A percentile compares a stretch with the other conserved stretches of the same genome.
These are phyloP conservation scores for Chaetomiaceae sp. DNA, from an alignment of 2,329 filamentous ascomycete species.

Conservation along the genomic window DNA sequence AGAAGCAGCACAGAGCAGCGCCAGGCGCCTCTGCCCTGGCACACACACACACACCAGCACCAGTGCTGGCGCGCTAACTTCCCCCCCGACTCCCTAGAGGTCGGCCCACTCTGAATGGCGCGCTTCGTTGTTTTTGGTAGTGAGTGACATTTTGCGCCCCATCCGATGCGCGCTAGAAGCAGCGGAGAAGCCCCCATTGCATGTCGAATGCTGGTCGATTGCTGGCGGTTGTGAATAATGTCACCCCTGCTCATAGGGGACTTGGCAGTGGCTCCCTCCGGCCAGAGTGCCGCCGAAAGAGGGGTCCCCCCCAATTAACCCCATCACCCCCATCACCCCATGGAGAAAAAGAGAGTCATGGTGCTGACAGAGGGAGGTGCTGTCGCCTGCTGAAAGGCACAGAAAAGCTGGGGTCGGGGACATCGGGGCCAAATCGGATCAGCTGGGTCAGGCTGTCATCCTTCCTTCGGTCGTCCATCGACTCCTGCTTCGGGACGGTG, in stretches of 20 bases:
- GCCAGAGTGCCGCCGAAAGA: slow-evolving; percentile 29
- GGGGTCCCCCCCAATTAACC: too few species aligned
- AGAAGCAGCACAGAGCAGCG: slow-evolving; percentile 10
- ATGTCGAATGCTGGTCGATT: background rate
- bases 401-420: slow-evolving; percentile 22
- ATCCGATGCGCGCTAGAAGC: slow-evolving; percentile 18
- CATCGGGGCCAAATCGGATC: slow-evolving; percentile 25
- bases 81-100: background rate
- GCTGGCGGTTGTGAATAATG: slow-evolving; percentile 21
- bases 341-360: slow-evolving; percentile 4
- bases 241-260: slow-evolving; percentile 26
- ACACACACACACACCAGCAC: background rate
- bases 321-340: slow-evolving; percentile 25
- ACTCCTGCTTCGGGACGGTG: slow-evolving; percentile 7
- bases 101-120: slow-evolving; percentile 6
- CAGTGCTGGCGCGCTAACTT: slow-evolving; percentile 1
- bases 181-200: slow-evolving; percentile 21
- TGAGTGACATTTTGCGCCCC: slow-evolving; percentile 18
- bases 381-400: background rate
- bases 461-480: slow-evolving; percentile 7
- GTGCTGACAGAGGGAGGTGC: slow-evolving; percentile 3
- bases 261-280: slow-evolving; percentile 26
- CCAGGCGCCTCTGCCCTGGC: background rate
- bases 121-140: slow-evolving; percentile 1
- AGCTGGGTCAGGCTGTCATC: slow-evolving; percentile 16